Base-by-base conservation (phyloP, 768 basidiomycete genomes). In the Mycena kentingensis region DNA sequence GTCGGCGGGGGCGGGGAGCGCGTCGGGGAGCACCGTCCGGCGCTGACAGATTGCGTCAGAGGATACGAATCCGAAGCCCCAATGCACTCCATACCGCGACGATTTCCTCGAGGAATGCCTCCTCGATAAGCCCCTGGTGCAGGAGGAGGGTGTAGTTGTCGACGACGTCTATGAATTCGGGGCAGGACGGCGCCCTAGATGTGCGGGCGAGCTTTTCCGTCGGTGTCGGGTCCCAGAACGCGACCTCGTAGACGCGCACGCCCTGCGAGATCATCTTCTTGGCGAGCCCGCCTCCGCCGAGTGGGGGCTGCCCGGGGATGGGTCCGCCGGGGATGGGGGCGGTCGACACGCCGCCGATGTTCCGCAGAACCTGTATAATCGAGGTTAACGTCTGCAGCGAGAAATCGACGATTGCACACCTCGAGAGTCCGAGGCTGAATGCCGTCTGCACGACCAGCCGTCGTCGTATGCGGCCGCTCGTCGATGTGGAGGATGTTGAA, bases 381-480 rank as follows among this genome's bases (percentile, higher is more conserved):
- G 15, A 31, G n/a, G 38, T 38, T 31, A 36, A 8, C 18, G n/a
- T 19, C 19, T 11, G 11, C 4, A 34, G 3, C 26, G 24, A 5
- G 13, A 24, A 12, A n/a, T 12, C 22, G 37, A 12, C 27, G 32
- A 36, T n/a, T 31, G 22, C 47, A 27, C 44, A 52, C 54, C 57
- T 82, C 80, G 45, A 79, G 73, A 2, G 80, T 81, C 24, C 80
- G 73, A 2, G 80, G 77, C 47, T 80, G 78, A 42, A 81, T 79
- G 28, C 80, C 80, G 52, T 82, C 80, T 2, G 81, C 80, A 57
- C 81, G 80, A 34, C 80, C 80, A 3, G 75, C 77, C 22, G 51
- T 47, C 4, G 58, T 60, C 22, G 58, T 50, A 39, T 52, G 54
- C 4, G 58, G 36, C 28, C 54, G 58, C 26, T 60, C 58, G 22